Evolutionary conservation across 2,329 filamentous ascomycete species (phyloP).

Genomic region (Xylaria sp.): DNA sequence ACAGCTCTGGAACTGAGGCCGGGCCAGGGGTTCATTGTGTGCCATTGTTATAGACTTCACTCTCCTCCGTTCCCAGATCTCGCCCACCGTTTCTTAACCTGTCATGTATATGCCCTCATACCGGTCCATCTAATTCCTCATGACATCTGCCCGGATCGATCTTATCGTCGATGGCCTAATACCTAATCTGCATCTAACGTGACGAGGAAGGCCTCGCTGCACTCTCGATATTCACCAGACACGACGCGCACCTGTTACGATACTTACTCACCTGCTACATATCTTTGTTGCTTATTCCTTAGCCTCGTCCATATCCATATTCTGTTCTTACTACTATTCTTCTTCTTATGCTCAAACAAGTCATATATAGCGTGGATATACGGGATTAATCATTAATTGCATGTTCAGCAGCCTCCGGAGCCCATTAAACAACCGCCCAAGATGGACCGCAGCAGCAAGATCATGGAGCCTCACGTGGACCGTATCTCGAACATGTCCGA

Average conservation of each 20-base stretch:
- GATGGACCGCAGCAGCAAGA: constrained; percentile 20
- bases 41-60: neutral
- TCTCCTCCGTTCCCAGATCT: neutral
- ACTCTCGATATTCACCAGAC: neutral
- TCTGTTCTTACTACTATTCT: neutral
- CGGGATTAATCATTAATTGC: constrained; percentile 3
- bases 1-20: neutral
- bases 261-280: neutral
- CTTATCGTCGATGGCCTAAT: neutral
- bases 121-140: neutral
- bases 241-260: neutral
- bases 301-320: neutral
- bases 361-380: neutral
- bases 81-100: neutral
- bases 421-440: neutral
- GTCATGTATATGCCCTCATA: neutral
- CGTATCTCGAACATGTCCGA: constrained; percentile 49
- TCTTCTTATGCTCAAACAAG: neutral
- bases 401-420: neutral
- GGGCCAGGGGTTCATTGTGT: neutral
- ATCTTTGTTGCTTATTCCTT: neutral
- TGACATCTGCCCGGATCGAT: neutral
- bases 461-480: constrained; percentile 24
- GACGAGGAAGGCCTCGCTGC: neutral
- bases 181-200: neutral